Evolutionary conservation across 2,329 filamentous ascomycete genomes (phyloP).

Genomic region (Nigrospora sphaerica): DNA sequence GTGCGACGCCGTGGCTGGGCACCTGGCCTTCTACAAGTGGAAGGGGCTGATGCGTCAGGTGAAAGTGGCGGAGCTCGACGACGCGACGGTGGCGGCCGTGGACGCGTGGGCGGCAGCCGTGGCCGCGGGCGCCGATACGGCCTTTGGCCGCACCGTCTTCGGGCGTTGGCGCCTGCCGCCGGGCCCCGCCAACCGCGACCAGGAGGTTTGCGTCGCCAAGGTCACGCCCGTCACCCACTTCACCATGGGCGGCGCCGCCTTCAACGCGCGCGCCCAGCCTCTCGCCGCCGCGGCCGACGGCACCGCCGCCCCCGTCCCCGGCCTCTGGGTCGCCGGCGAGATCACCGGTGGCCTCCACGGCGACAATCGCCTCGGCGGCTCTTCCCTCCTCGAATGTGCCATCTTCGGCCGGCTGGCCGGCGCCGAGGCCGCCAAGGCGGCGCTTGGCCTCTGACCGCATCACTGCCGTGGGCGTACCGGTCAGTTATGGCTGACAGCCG

Average conservation of each 20-base stretch:
- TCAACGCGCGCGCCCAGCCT: slow-evolving; percentile 46
- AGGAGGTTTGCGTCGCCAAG: slow-evolving; percentile 48
- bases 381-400: slow-evolving; percentile 55
- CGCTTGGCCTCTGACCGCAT: background rate
- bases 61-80: slow-evolving; percentile 42
- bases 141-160: slow-evolving; percentile 41
- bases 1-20: slow-evolving; percentile 41
- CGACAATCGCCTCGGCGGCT: slow-evolving; percentile 54
- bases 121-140: slow-evolving; percentile 28
- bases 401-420: slow-evolving; percentile 57
- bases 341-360: slow-evolving; percentile 59
- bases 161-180: slow-evolving; percentile 46
- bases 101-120: slow-evolving; percentile 41
- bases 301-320: slow-evolving; percentile 34
- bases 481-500: too few species aligned
- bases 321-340: slow-evolving; percentile 58
- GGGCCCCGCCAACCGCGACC: slow-evolving; percentile 36
- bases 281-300: slow-evolving; percentile 28
- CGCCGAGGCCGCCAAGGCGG: slow-evolving; percentile 29
- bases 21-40: slow-evolving; percentile 56
- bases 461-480: background rate
- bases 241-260: slow-evolving; percentile 58
- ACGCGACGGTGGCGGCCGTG: slow-evolving; percentile 31
- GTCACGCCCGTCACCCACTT: slow-evolving; percentile 61
- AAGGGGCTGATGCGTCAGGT: slow-evolving; percentile 53